A percentile compares a stretch with the other conserved stretches of the same genome.
Conservation (phyloP, 768 basidiomycete species). For the Suillus lakei region DNA sequence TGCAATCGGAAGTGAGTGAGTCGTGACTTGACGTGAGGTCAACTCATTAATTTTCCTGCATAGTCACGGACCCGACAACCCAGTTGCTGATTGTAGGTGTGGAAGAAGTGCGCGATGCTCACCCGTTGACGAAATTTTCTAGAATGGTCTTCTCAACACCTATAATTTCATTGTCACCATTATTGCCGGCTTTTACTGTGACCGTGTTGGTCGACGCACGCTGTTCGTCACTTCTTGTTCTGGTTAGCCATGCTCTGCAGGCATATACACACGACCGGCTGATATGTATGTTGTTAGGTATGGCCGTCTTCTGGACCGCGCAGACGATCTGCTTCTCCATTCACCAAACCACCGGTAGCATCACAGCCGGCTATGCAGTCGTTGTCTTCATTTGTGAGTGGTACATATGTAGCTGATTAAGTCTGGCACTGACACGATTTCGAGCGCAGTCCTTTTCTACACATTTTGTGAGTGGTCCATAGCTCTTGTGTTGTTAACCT, state of each 20-base stretch:
- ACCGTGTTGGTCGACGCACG: constrained; percentile 52
- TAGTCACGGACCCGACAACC: constrained; percentile 48
- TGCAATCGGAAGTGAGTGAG: constrained; percentile 48
- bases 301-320: constrained; percentile 43
- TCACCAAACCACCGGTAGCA: constrained; percentile 29
- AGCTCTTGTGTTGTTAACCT: not conserved
- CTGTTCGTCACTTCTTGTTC: constrained; percentile 53
- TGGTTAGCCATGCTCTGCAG: constrained; percentile 33
- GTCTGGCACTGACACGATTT: constrained; percentile 5
- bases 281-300: constrained; percentile 45
- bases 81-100: constrained; percentile 46
- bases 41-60: not conserved
- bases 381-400: constrained; percentile 50
- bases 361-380: constrained; percentile 44
- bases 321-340: constrained; percentile 43
- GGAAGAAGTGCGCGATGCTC: not conserved
- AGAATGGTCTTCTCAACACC: constrained; percentile 61
- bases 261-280: constrained; percentile 29
- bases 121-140: not conserved
- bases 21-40: not conserved
- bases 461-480: constrained; percentile 38
- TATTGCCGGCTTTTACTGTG: constrained; percentile 51
- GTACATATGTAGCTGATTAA: not conserved
- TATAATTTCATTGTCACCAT: constrained; percentile 62
- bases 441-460: constrained; percentile 41